Conservation (phyloP, 78 protist genomes). For the Anaeramoeba flamelloides region DNA sequence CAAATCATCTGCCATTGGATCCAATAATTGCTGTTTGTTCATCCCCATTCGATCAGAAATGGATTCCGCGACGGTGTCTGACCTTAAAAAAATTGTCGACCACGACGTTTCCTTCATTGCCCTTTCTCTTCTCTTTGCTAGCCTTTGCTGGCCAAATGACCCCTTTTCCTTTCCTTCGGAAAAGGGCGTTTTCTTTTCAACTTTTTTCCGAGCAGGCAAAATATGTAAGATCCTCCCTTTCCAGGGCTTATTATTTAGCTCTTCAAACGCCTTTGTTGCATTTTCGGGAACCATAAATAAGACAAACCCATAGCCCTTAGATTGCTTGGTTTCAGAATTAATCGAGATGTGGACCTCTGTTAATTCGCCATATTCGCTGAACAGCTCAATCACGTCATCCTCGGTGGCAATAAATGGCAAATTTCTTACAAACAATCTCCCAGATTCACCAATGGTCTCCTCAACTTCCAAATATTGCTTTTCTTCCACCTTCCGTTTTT, state of each 20-base stretch:
- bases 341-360: conserved; percentile 53
- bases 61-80: conserved; percentile 59
- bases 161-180: not conserved
- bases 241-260: conserved; percentile 23
- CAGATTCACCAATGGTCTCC: conserved; percentile 7
- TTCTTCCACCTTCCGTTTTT: not conserved
- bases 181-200: conserved; percentile 9
- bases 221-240: conserved; percentile 65
- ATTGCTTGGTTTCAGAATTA: conserved; percentile 34
- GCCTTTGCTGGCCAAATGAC: not conserved
- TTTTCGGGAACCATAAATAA: conserved; percentile 44
- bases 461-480: not conserved
- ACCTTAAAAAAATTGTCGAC: not conserved
- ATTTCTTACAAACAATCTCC: conserved; percentile 52
- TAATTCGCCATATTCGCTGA: conserved; percentile 25
- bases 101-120: conserved; percentile 16
- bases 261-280: conserved; percentile 31
- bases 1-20: not conserved
- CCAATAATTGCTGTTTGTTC: conserved; percentile 41
- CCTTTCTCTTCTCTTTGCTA: not conserved
- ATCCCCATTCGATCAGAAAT: conserved; percentile 41
- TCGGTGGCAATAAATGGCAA: conserved; percentile 47
- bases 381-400: conserved; percentile 29
- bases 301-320: conserved; percentile 56
- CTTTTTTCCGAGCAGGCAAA: conserved; percentile 38